These are phyloP conservation scores for Trametopsis cervina DNA, from an alignment of 768 basidiomycete species.

Conservation along the genomic window DNA sequence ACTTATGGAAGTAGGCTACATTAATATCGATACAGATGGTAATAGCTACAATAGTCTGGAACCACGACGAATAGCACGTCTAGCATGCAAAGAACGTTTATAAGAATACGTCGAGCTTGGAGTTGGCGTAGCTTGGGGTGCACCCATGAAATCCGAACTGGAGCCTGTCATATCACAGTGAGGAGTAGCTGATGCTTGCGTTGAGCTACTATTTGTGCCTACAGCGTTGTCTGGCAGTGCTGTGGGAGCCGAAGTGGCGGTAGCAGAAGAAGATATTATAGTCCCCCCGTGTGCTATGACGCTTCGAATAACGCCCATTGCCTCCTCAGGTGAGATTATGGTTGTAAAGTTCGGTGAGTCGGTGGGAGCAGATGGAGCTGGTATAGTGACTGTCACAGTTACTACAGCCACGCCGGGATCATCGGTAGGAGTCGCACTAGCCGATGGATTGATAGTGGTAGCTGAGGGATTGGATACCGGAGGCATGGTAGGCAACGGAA, in stretches of 20 bases:
- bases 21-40: background rate
- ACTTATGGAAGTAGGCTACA: background rate
- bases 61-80: background rate
- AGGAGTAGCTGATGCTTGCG: background rate
- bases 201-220: background rate
- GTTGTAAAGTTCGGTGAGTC: slow-evolving; percentile 32
- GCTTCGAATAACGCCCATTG: slow-evolving; percentile 34
- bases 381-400: slow-evolving; percentile 21
- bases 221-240: background rate
- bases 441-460: background rate
- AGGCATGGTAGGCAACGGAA: slow-evolving; percentile 16
- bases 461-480: background rate
- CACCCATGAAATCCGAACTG: too few species aligned
- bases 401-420: slow-evolving; percentile 18
- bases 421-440: slow-evolving; percentile 10
- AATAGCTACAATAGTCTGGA: background rate
- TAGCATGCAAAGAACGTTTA: background rate
- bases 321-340: slow-evolving; percentile 37
- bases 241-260: background rate
- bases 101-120: too few species aligned
- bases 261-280: background rate
- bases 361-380: slow-evolving; percentile 13
- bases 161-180: background rate
- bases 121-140: too few species aligned
- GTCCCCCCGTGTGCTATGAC: slow-evolving; percentile 20